A percentile compares a stretch with the other conserved stretches of the same genome.
phyloP scores from a whole-genome alignment of 768 basidiomycete genomes.

The Lanmaoa pseudosensibilis region DNA sequence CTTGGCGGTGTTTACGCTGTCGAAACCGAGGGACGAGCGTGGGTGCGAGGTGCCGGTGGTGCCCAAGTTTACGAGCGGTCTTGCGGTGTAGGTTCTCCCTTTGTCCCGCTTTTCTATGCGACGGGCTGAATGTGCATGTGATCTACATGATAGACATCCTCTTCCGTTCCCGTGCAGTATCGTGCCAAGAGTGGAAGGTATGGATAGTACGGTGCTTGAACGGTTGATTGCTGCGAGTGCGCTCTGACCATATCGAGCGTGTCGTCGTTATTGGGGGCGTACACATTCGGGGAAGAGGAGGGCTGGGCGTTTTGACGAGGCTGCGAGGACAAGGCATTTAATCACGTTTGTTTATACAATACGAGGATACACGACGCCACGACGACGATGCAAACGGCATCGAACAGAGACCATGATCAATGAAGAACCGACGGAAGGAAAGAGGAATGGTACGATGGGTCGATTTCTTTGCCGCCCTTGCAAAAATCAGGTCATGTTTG shows the following conservation, averaged over 20 bases:
- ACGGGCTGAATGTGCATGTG: background rate
- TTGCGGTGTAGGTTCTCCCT: slow-evolving; percentile 9
- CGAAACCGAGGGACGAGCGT: slow-evolving; percentile 1
- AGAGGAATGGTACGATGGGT: background rate
- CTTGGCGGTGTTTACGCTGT: slow-evolving; percentile 14
- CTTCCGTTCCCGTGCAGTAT: slow-evolving; percentile 14
- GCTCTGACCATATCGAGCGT: background rate
- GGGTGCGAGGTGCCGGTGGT: slow-evolving; percentile 16
- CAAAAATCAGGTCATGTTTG: background rate
- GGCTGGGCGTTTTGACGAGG: background rate
- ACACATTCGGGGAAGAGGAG: too few species aligned
- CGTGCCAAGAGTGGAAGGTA: slow-evolving; percentile 6
- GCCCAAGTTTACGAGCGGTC: slow-evolving; percentile 13
- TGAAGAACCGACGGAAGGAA: background rate
- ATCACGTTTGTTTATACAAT: background rate
- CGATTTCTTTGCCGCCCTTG: background rate
- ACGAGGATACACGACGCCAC: background rate
- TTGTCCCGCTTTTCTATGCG: background rate
- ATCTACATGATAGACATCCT: background rate
- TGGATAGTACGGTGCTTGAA: slow-evolving; percentile 4
- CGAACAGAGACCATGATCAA: background rate
- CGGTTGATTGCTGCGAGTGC: background rate
- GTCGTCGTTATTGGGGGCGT: background rate
- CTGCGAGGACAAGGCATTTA: background rate
- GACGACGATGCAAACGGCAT: background rate